phyloP scores from a whole-genome alignment of 208 protist genomes.

The Zelonia costaricensis region DNA sequence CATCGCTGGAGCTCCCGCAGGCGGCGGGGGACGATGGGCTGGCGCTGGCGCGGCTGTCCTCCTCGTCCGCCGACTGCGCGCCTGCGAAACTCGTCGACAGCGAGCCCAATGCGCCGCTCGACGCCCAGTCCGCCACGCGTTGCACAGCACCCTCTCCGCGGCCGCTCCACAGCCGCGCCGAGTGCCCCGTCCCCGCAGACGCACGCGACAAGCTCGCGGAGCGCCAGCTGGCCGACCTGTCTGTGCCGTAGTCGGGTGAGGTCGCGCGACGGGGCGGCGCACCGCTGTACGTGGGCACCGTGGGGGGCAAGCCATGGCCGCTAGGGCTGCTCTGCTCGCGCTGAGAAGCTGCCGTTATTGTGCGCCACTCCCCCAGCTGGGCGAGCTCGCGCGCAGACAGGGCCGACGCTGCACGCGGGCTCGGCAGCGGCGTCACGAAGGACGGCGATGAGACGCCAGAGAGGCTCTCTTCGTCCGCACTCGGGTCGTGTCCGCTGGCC shows the following conservation, averaged over 20 bases:
- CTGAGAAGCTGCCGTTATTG: neutral
- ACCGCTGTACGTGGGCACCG: neutral
- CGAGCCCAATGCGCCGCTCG: too few relatives aligned
- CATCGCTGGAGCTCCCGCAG: too few relatives aligned
- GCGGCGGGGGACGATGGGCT: too few relatives aligned
- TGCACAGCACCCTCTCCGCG: too few relatives aligned
- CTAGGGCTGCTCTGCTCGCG: constrained; percentile 2
- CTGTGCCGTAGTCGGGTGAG: neutral
- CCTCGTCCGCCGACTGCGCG: too few relatives aligned
- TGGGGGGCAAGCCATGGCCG: neutral
- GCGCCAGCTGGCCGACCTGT: constrained; percentile 2
- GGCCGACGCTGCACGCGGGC: neutral
- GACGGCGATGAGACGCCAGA: constrained; percentile 27
- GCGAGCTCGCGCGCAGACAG: constrained; percentile 17
- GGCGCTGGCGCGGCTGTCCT: too few relatives aligned
- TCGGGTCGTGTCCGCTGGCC: neutral
- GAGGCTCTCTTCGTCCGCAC: constrained; percentile 2
- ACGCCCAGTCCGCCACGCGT: too few relatives aligned
- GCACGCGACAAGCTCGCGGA: constrained; percentile 24
- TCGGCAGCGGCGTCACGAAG: constrained; percentile 11
- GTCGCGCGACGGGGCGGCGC: neutral
- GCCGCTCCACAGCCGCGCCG: constrained; percentile 3
- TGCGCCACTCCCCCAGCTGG: constrained; percentile 24
- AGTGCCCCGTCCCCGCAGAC: constrained; percentile 3
- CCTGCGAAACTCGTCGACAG: too few relatives aligned